These are phyloP conservation scores for Aspergillus novoparasiticus DNA, from an alignment of 2,329 filamentous ascomycete species.

Conservation along the genomic window DNA sequence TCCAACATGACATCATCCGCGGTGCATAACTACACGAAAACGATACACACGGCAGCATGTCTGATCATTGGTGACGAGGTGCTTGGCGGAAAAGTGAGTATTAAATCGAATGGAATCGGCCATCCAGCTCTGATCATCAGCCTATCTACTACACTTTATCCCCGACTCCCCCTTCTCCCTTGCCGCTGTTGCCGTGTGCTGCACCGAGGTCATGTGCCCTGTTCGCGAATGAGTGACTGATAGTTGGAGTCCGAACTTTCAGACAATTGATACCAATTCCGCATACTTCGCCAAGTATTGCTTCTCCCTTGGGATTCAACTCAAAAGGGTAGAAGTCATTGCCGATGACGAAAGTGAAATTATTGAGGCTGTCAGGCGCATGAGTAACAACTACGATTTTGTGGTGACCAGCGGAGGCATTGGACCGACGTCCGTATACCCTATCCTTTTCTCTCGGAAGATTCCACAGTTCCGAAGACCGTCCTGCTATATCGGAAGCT, in stretches of 20 bases:
- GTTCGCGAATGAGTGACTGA: not conserved
- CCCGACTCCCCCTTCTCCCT: not conserved
- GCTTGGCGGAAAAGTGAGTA: conserved; percentile 81
- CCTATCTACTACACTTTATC: not conserved
- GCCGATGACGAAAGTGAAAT: conserved; percentile 91
- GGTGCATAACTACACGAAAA: conserved; percentile 47
- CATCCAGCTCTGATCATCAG: not conserved
- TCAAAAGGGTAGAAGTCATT: conserved; percentile 90
- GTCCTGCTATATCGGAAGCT: conserved; percentile 3
- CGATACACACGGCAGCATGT: conserved; percentile 86
- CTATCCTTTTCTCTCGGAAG: not conserved
- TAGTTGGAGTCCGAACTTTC: not conserved
- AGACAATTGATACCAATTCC: conserved; percentile 69
- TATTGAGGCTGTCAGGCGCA: conserved; percentile 78
- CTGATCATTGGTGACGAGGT: conserved; percentile 98
- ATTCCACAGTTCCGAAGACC: not conserved
- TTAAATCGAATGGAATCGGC: not conserved
- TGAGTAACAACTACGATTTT: conserved; percentile 90
- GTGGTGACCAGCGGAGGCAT: conserved; percentile 96
- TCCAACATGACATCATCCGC: conserved; percentile 49
- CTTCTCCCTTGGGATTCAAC: conserved; percentile 64
- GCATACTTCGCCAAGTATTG: conserved; percentile 67
- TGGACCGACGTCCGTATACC: conserved; percentile 75
- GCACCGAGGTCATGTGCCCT: not conserved
- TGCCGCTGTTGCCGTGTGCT: not conserved